Evolutionary conservation across 345 rosid genomes (phyloP), one percentile per base, ranked within the genome.

Genomic region (Sonneratia alba): DNA sequence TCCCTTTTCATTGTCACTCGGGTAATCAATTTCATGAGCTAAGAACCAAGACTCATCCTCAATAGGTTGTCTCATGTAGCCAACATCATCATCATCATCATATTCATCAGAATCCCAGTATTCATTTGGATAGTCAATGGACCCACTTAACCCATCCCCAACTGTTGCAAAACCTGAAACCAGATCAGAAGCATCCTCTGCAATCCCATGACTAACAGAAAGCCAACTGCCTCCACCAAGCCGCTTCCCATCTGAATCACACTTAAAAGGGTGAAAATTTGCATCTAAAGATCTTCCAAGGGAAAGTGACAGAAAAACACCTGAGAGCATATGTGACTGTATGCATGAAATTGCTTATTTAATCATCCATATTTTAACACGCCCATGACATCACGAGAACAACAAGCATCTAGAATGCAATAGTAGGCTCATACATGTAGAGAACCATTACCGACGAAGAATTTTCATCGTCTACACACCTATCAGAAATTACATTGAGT

Each of bases 51-150:
- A 78, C 83, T 96, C 99, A 78, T 92, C 99, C 82, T 92, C 99
- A 40, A 96, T 92, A 42, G 99, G 97, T 71, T 92, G 99, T 80
- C 99, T 91, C 84, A 82, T 86, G 80, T 92, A 96, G 21, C 99
- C 99, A 85, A 89, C 91, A 77, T 96, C 99, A 47, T 91, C 97
- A n/a, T 96, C 96, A 3, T 96, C 97, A 6, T 96, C 99, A 75
- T 96, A 96, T 77, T 96, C 97, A 68, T 96, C 99, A 47, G 99
- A 96, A 75, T 96, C 99, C 99, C 99, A 96, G 81, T 90, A 92
- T 48, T 96, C 97, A 68, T 96, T 88, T 37, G 88, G 89, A 72
- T 89, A 92, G 79, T 96, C 98, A 73, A 92, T 78, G 49, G 97
- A 88, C 86, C 91, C 98, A 84, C 95, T 91, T 70, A 89, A 80